Base-by-base conservation (phyloP, 2,329 filamentous ascomycete genomes). In the Arthrocladium fulminans region DNA sequence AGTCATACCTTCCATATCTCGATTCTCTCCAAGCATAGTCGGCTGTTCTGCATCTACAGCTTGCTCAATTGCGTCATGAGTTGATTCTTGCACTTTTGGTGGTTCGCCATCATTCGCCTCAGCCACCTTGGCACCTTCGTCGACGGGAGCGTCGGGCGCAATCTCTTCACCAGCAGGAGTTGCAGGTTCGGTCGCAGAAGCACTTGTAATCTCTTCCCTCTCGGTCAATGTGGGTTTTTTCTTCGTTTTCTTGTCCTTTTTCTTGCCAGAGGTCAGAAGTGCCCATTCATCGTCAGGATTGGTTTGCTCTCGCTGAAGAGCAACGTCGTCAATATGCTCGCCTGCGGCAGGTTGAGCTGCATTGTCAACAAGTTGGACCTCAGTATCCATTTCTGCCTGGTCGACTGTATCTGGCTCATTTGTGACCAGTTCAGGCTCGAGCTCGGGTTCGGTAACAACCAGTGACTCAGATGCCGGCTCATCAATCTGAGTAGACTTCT, bases 181-280 rank as follows among this genome's bases (percentile, higher is more conserved):
- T 12, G 25, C 6, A 30, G n/a, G n/a, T 3, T 44, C 41, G 22
- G 3, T 29, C 4, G 6, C 15, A n/a, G 17, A 37, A 9, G 43
- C 7, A 19, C 19, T 37, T 12, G 29, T 19, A 12, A 4, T 5
- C 17, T 37, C 43, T n/a, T 37, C 45, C 19, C 17, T 42, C 30
- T 39, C 24, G 41, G 42, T 48, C 43, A 19, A 27, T 17, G 6
- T 8, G 4, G 29, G 40, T 39, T 20, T 38, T 44, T 63, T 66
- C 54, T 65, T 62, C 8, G 61, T 60, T 41, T 60, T 57, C 30
- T 58, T 56, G n/a, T 50, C 49, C 47, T 60, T 63, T 50, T 60
- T 62, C 2, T 51, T 55, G 34, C 50, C 54, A 27, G 47, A 19
- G 9, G 12, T 8, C 8, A 45, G 27, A 22, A 34, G 22, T 30